Evolutionary conservation across 768 basidiomycete genomes (phyloP).

Genomic region (Pulveroboletus sp.): DNA sequence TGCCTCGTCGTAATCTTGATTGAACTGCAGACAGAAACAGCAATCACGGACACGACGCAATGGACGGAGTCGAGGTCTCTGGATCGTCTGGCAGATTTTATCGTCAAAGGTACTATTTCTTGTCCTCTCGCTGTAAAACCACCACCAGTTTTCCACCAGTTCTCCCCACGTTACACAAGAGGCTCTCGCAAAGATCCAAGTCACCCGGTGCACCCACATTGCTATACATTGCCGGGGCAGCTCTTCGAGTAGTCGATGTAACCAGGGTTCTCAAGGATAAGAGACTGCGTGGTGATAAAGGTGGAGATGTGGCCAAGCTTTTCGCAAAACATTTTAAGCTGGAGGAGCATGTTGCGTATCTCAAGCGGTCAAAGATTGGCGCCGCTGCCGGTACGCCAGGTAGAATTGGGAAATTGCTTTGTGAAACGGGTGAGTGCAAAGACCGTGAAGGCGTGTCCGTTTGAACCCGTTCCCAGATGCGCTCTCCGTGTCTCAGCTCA

Average conservation of each 20-base stretch:
- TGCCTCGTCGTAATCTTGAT: constrained; percentile 35
- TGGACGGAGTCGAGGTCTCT: constrained; percentile 74
- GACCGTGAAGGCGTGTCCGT: not conserved
- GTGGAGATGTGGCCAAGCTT: constrained; percentile 90
- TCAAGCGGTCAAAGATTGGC: constrained; percentile 82
- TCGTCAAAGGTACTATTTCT: constrained; percentile 58
- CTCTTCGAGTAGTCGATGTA: constrained; percentile 87
- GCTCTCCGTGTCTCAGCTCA: constrained; percentile 66
- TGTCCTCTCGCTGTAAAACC: not conserved
- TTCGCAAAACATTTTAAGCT: constrained; percentile 96
- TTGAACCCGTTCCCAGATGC: constrained; percentile 49
- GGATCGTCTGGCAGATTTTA: constrained; percentile 72
- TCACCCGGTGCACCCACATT: constrained; percentile 82
- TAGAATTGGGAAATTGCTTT: constrained; percentile 81
- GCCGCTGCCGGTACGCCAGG: constrained; percentile 92
- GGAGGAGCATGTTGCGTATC: constrained; percentile 79
- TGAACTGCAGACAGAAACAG: constrained; percentile 61
- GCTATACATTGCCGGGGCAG: constrained; percentile 83
- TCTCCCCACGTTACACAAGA: constrained; percentile 62
- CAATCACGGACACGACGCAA: constrained; percentile 71
- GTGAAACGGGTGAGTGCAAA: constrained; percentile 55
- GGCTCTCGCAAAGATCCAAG: constrained; percentile 75
- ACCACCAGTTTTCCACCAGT: constrained; percentile 35
- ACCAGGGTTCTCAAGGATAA: constrained; percentile 71
- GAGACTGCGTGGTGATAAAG: constrained; percentile 72